Evolutionary conservation across 441 rosid genomes (phyloP), one percentile per base, ranked within the genome.

Genomic region (Breynia disticha): DNA sequence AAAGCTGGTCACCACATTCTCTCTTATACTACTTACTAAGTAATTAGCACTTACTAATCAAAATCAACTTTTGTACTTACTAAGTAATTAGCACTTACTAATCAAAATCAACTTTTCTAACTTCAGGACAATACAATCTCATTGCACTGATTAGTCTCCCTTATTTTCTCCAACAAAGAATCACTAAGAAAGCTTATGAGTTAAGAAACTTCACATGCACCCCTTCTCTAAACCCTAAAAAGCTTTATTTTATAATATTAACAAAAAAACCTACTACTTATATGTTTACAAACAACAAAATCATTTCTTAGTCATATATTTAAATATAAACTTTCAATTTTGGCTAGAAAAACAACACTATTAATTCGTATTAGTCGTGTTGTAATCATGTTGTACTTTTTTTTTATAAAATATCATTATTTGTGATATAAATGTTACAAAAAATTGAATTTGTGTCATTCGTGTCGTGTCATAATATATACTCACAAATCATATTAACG

Each of bases 161-260:
- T 69, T 49, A 43, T 15, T 41, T 41, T 4, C 20, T 43, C 19
- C 50, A 32, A 56, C 55, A 46, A 11, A 64, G 66, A 64, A 55
- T 55, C 62, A 47, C 15, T 60, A 61, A 74, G 76, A 37, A 73
- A 70, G 73, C 86, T 83, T 83, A 76, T 62, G 62, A 50, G 76
- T 72, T 78, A 80, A 52, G 44, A 52, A 32, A 52, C n/a, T 32
- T 37, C 17, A 76, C 54, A 46, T 60, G n/a, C n/a, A n/a, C 35
- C 1, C 59, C 65, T 63, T 70, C 68, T 63, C 59, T 50, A 47
- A 80, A 71, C 81, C 86, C 84, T 71, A 78, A 67, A 79, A 76
- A 77, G 83, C 63, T 46, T 12, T 24, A 60, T 60, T 43, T 37
- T 19, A 50, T 20, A 17, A 21, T 20, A 50, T 32, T 19, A 50